Evolutionary conservation across 1,284 basidiomycete species (phyloP).

Genomic region (Apiotrichum porosum): DNA sequence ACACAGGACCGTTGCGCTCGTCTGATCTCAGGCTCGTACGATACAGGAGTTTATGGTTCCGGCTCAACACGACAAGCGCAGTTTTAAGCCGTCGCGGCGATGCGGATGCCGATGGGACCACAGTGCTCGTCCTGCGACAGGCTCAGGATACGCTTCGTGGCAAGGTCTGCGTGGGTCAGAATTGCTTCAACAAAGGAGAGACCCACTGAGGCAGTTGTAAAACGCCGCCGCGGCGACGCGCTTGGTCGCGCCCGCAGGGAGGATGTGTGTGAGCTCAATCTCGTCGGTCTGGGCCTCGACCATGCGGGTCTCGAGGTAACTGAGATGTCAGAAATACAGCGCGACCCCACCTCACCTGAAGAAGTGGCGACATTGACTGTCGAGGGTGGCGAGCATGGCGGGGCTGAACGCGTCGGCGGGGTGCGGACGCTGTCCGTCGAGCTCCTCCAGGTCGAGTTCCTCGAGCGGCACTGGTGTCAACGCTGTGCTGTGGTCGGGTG

Average conservation of each 20-base stretch:
- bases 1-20: too few relatives aligned
- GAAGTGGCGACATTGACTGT: conserved; percentile 38
- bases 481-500: too few relatives aligned
- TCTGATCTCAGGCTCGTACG: too few relatives aligned
- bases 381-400: conserved; percentile 32
- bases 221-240: conserved; percentile 35
- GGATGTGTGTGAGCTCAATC: conserved; percentile 57
- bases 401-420: conserved; percentile 18
- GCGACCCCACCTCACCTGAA: conserved; percentile 19
- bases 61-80: too few relatives aligned
- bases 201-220: conserved; percentile 41
- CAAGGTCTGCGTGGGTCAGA: conserved; percentile 26
- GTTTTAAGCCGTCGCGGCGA: conserved; percentile 11
- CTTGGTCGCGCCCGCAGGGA: conserved; percentile 11
- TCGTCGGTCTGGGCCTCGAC: conserved; percentile 54
- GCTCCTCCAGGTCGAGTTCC: neutral
- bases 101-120: conserved; percentile 23
- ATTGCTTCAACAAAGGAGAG: too few relatives aligned
- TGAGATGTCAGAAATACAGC: conserved; percentile 1
- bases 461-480: neutral
- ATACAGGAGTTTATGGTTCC: too few relatives aligned
- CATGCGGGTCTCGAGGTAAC: conserved; percentile 28
- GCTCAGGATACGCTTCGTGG: conserved; percentile 32
- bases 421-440: neutral
- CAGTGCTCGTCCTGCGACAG: conserved; percentile 22